Evolutionary conservation across 306 rosid genomes (phyloP).

Genomic region (Trifolium repens): DNA sequence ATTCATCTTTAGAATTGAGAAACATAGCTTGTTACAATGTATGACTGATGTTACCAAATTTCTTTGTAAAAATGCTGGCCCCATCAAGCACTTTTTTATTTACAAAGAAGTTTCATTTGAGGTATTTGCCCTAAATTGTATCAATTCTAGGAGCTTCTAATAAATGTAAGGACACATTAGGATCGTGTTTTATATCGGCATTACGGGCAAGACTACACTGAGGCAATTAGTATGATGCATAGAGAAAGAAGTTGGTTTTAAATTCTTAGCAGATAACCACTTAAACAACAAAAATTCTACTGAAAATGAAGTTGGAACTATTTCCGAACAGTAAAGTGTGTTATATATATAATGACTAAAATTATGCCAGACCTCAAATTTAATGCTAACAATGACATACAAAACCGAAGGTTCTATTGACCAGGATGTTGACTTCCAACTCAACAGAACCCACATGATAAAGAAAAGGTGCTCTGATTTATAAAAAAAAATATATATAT

Average conservation of each 20-base stretch:
- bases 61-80: conserved; percentile 22
- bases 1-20: conserved; percentile 10
- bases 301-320: conserved; percentile 13
- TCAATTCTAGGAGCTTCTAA: conserved; percentile 9
- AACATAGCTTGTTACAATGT: conserved; percentile 26
- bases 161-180: not conserved
- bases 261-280: conserved; percentile 27
- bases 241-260: conserved; percentile 19
- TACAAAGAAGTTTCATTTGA: conserved; percentile 12
- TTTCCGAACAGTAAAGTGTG: conserved; percentile 8
- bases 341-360: conserved; percentile 5
- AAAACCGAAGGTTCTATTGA: not conserved
- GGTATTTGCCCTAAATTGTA: conserved; percentile 17
- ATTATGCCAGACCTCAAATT: conserved; percentile 14
- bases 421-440: conserved; percentile 17
- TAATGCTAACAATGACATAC: conserved; percentile 14
- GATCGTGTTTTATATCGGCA: conserved; percentile 9
- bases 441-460: conserved; percentile 23
- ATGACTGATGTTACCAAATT: not conserved
- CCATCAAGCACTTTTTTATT: conserved; percentile 32
- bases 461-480: conserved; percentile 10
- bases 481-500: not conserved
- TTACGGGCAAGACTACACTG: not conserved
- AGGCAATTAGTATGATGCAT: conserved; percentile 1
- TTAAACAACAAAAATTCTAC: conserved; percentile 12